Percentiles rank a stretch among this genome's conserved stretches.
These are phyloP conservation scores for Arthrobotrys pseudoclavata DNA, from an alignment of 2,329 filamentous ascomycete genomes.

Conservation along the genomic window DNA sequence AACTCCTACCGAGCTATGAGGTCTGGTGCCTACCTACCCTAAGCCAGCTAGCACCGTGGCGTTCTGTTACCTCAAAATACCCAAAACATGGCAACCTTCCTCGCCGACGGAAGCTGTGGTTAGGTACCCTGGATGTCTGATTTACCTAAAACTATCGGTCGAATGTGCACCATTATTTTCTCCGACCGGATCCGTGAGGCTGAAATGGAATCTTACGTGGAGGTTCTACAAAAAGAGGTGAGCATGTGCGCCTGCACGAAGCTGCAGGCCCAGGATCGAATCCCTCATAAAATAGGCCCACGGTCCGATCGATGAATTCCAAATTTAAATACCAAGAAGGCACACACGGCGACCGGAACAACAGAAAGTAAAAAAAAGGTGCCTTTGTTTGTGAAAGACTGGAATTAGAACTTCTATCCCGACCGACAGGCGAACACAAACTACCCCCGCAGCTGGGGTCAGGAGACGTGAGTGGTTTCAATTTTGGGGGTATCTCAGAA, in stretches of 20 bases:
- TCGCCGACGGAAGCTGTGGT: slow-evolving; percentile 19
- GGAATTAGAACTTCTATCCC: slow-evolving; percentile 39
- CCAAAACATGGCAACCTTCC: slow-evolving; percentile 9
- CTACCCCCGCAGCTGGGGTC: slow-evolving; percentile 17
- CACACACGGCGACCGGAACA: slow-evolving; percentile 19
- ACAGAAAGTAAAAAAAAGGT: slow-evolving; percentile 2
- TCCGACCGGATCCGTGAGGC: slow-evolving; percentile 31
- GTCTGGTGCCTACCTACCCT: slow-evolving; percentile 24
- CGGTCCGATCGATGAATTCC: slow-evolving; percentile 43
- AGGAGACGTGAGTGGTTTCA: slow-evolving; percentile 51
- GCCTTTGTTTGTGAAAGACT: slow-evolving; percentile 12
- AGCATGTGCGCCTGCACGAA: slow-evolving; percentile 28
- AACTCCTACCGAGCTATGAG: slow-evolving; percentile 8
- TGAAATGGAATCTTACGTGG: slow-evolving; percentile 24
- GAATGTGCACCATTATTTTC: slow-evolving; percentile 25
- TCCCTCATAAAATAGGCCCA: slow-evolving; percentile 29
- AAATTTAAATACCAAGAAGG: slow-evolving; percentile 25
- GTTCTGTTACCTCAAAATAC: slow-evolving; percentile 7
- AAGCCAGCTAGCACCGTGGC: slow-evolving; percentile 25
- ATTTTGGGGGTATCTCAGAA: slow-evolving; percentile 43
- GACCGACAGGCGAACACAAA: slow-evolving; percentile 17
- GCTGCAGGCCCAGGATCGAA: slow-evolving; percentile 20
- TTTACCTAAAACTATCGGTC: slow-evolving; percentile 31
- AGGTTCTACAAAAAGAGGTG: slow-evolving; percentile 21
- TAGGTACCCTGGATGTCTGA: slow-evolving; percentile 1